Evolutionary conservation across 2,329 filamentous ascomycete species (phyloP), one percentile per base, ranked within the genome.

Genomic region (Fusarium sp.): DNA sequence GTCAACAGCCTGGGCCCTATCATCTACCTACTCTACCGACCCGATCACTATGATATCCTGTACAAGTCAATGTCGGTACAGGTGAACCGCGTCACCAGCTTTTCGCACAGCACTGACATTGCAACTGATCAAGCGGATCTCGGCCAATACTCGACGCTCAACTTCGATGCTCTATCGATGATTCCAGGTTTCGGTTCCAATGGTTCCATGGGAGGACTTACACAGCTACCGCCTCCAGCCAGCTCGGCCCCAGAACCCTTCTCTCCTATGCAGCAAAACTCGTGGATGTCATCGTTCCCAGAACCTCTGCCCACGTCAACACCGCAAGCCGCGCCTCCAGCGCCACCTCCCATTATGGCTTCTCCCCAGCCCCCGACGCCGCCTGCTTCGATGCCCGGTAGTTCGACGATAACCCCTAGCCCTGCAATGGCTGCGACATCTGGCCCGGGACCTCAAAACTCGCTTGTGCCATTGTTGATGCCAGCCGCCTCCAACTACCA

Each of bases 11-110:
- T 83, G 1, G 83, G 80, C 0, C 80, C 82, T 25, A 80, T 85
- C 29, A 85, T 89, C 32, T 80, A 86, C 67, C 79, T 84, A 58
- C 83, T 82, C 72, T 93, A 79, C 84, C 88, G 80, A 74, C 96
- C 80, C 38, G 92, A 92, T 58, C 95, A 98, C 77, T 99, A 98
- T 76, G 95, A 98, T 76, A 88, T 99, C 60, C 83, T 98, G 31
- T 99, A 99, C 80, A 88, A 87, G 10, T 72, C 75, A 2, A 61
- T 75, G 11, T 68, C 76, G 24, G 56, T 88, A 40, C 84, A 86
- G 64, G 82, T 89, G 41, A 80, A 87, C 67, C 78, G 83, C 24
- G 83, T 81, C 9, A 74, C 77, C 12, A 74, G 76, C 4, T 80
- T 86, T 55, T 76, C 78, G 5, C 79, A 82, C 43, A 77, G 80